Percentiles rank a stretch among this genome's conserved stretches.
Conservation (phyloP, 768 basidiomycete species). For the Piloderma croceum region DNA sequence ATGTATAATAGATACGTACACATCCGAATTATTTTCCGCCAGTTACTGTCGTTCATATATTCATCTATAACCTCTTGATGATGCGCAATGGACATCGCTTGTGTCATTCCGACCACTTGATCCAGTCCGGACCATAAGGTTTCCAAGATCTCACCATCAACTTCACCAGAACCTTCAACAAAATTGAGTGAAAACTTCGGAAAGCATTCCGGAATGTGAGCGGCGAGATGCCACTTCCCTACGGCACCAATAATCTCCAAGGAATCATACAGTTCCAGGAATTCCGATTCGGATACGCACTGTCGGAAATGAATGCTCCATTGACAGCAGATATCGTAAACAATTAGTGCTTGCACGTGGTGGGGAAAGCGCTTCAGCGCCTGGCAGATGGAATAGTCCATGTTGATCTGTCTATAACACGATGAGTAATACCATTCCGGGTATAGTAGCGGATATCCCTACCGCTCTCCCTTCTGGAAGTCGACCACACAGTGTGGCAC, state of each 20-base stretch:
- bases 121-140: conserved; percentile 29
- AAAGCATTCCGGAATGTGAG: conserved; percentile 18
- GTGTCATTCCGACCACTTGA: conserved; percentile 15
- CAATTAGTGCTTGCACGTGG: too few relatives aligned
- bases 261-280: not conserved
- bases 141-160: conserved; percentile 30
- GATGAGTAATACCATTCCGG: not conserved
- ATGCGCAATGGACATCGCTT: conserved; percentile 22
- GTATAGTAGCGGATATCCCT: conserved; percentile 2
- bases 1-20: too few relatives aligned
- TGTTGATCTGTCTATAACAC: conserved; percentile 14
- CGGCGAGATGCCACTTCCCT: conserved; percentile 24
- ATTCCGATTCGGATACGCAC: not conserved
- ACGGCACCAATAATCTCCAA: conserved; percentile 14
- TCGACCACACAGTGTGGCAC: conserved; percentile 14
- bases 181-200: conserved; percentile 20
- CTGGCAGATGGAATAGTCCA: conserved; percentile 19
- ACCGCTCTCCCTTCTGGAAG: too few relatives aligned
- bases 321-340: too few relatives aligned
- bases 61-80: too few relatives aligned
- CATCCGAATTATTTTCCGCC: too few relatives aligned
- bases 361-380: conserved; percentile 7
- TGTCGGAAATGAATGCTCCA: too few relatives aligned
- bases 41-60: too few relatives aligned
- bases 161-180: conserved; percentile 22